Percentiles rank a stretch among this genome's conserved stretches.
Evolutionary conservation across 2,329 filamentous ascomycete species (phyloP).

Genomic region (Thielaviopsis ethacetica): DNA sequence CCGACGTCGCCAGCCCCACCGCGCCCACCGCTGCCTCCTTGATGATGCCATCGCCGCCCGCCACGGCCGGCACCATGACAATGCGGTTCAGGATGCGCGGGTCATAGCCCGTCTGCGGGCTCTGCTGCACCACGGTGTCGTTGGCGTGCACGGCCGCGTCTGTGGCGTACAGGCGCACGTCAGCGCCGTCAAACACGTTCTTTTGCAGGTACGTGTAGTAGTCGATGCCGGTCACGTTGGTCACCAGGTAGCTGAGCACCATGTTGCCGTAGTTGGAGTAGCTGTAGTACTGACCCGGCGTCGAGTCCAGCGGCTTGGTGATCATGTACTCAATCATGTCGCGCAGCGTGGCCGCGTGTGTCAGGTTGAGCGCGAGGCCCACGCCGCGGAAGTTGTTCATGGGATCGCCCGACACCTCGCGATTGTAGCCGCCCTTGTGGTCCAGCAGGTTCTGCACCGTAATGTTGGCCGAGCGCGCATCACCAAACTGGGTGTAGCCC

Average conservation of each 20-base stretch:
- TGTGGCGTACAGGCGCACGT: conserved; percentile 13
- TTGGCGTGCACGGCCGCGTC: conserved; percentile 3
- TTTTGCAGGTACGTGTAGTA: conserved; percentile 10
- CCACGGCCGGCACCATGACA: neutral
- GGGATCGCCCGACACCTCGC: conserved; percentile 3
- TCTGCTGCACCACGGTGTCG: conserved; percentile 12
- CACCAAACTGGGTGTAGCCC: conserved; percentile 5
- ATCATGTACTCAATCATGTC: conserved; percentile 14
- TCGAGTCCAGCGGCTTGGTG: conserved; percentile 10
- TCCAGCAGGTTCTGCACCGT: conserved; percentile 11
- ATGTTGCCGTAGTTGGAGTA: conserved; percentile 13
- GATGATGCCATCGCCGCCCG: conserved; percentile 13
- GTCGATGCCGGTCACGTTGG: conserved; percentile 8
- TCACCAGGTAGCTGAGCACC: conserved; percentile 14
- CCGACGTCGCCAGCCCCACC: conserved; percentile 11
- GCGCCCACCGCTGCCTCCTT: conserved; percentile 11
- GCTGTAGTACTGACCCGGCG: neutral
- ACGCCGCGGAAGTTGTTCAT: conserved; percentile 11
- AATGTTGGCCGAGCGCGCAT: conserved; percentile 10
- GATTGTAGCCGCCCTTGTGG: conserved; percentile 10
- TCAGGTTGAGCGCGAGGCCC: conserved; percentile 1
- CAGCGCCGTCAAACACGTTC: conserved; percentile 8
- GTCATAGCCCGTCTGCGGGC: conserved; percentile 9
- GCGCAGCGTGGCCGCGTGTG: conserved; percentile 9
- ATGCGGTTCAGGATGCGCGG: conserved; percentile 1